Evolutionary conservation across 1,284 basidiomycete genomes (phyloP).

Genomic region (Salmacisia buchloeana): DNA sequence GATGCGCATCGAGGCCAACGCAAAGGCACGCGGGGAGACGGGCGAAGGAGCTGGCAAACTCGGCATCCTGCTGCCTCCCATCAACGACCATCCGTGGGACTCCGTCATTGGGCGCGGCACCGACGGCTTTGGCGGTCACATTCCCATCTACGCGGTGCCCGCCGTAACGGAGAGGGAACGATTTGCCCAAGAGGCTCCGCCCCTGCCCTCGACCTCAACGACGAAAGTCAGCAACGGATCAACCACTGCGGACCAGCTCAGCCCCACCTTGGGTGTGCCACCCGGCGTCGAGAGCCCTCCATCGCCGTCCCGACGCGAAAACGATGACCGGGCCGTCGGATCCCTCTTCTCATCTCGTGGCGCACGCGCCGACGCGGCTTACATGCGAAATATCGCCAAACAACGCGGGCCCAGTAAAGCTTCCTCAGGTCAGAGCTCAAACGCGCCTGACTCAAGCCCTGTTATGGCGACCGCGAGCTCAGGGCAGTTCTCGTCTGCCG

Average conservation of each 20-base stretch:
- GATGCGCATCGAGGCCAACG: constrained; percentile 20
- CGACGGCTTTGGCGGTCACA: constrained; percentile 15
- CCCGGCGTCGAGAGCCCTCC: neutral
- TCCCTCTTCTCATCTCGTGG: neutral
- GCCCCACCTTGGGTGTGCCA: neutral
- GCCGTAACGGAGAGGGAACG: too few species aligned
- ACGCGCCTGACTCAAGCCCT: neutral
- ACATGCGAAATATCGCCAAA: constrained; percentile 7
- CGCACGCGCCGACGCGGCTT: neutral
- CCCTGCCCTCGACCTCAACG: neutral
- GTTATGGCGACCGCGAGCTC: neutral
- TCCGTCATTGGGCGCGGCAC: constrained; percentile 10
- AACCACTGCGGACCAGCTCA: neutral
- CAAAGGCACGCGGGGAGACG: constrained; percentile 15
- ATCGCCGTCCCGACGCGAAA: neutral
- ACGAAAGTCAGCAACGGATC: neutral
- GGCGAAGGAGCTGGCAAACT: constrained; percentile 4
- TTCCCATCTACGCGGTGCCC: neutral
- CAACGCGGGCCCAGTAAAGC: neutral
- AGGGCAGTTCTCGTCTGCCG: neutral
- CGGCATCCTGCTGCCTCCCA: neutral
- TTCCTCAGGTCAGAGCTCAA: too few species aligned
- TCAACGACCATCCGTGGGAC: constrained; percentile 8
- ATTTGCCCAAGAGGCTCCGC: neutral
- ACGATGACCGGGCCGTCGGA: neutral